These are phyloP conservation scores for Starmera dryadoides DNA, from an alignment of 805 yeast species.

Conservation along the genomic window DNA sequence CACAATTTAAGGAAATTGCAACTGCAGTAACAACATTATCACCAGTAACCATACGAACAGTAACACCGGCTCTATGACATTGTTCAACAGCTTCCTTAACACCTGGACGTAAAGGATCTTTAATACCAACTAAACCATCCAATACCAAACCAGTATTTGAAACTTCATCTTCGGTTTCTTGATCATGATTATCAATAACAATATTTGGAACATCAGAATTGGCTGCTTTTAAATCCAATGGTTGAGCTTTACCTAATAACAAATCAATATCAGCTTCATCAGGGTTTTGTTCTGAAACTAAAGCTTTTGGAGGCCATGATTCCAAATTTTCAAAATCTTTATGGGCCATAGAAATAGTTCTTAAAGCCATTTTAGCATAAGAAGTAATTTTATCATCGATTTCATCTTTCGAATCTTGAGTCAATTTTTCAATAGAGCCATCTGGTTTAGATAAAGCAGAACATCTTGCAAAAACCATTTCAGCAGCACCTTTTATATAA, in stretches of 20 bases:
- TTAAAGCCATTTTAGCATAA: conserved; percentile 72
- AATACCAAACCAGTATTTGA: conserved; percentile 35
- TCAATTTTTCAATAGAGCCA: conserved; percentile 22
- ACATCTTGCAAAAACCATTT: conserved; percentile 65
- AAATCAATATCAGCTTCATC: conserved; percentile 36
- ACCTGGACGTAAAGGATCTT: conserved; percentile 89
- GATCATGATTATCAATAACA: conserved; percentile 18
- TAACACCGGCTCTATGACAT: conserved; percentile 87
- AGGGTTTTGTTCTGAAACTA: conserved; percentile 25
- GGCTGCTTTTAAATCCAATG: conserved; percentile 9
- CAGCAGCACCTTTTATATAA: conserved; percentile 91
- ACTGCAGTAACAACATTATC: conserved; percentile 88
- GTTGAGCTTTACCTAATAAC: conserved; percentile 28
- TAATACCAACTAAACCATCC: conserved; percentile 83
- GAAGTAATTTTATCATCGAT: conserved; percentile 37
- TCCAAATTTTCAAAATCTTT: conserved; percentile 44
- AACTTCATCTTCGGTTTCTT: conserved; percentile 1
- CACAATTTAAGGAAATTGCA: conserved; percentile 84
- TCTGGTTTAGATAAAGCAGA: conserved; percentile 28
- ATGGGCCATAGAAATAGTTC: conserved; percentile 88
- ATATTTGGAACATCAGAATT: conserved; percentile 19
- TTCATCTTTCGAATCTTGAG: conserved; percentile 18
- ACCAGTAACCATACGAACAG: conserved; percentile 97
- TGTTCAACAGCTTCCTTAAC: conserved; percentile 83
- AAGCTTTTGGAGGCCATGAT: conserved; percentile 64